Base-by-base conservation (phyloP, 2,329 filamentous ascomycete genomes). In the Pestalotiopsis sp. region DNA sequence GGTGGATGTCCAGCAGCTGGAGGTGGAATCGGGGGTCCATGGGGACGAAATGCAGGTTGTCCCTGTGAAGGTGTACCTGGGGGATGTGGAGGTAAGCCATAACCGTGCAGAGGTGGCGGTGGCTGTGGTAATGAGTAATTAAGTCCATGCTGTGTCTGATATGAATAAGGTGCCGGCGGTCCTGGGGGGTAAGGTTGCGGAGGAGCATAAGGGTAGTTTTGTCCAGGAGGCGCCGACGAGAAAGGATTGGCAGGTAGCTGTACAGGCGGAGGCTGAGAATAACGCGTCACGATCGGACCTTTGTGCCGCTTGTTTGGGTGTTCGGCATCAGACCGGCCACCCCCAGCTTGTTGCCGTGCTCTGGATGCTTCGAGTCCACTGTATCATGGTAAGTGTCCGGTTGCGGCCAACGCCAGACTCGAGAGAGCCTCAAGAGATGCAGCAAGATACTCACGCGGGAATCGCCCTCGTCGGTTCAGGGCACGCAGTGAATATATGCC, bases 151-250 rank as follows among this genome's bases (percentile, higher is more conserved):
- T 38, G 27, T 58, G 31, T 14, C 20, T 41, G 62, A 39, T 36
- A 65, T 12, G 45, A 31, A 20, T 63, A 57, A 6, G 36, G 63
- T 20, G 58, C 13, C n/a, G 13, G 57, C 2, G 41, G 45, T 52
- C 45, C 17, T 12, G 64, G 27, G 27, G 36, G 64, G n/a, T 67
- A n/a, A 7, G 38, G 68, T 11, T 23, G 57, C 17, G 67, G 57
- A 9, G 56, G 69, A n/a, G 38, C 56, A 13, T 59, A 91, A 58
- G 91, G 91, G 70, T 67, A 69, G 17, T 59, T 58, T 36, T 66
- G 45, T n/a, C 23, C n/a, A 14, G 52, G 49, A 27, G 49, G 36
- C 9, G 45, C 56, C 31, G 49, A 56, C 12, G 71, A 70, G 31
- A 71, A 73, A 52, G 66, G 73, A 52, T 67, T 65, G n/a, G 57